phyloP scores from a whole-genome alignment of 2,329 filamentous ascomycete genomes.

The Didymosphaeria variabile region DNA sequence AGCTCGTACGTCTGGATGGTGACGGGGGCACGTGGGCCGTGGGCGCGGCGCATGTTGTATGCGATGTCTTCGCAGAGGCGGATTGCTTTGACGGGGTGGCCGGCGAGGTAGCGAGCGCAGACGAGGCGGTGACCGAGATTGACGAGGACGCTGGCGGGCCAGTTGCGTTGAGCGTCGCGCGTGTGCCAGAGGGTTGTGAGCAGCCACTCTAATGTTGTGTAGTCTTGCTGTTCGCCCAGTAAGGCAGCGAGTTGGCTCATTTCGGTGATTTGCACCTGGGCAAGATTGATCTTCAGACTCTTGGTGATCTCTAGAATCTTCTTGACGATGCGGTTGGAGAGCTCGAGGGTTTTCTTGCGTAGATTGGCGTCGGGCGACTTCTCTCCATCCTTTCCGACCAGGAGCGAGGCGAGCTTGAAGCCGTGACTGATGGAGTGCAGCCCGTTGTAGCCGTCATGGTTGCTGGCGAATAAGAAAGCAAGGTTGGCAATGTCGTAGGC shows the following conservation, averaged over 20 bases:
- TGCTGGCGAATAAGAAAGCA: constrained; percentile 43
- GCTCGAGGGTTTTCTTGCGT: constrained; percentile 52
- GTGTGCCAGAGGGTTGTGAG: constrained; percentile 50
- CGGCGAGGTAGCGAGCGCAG: constrained; percentile 61
- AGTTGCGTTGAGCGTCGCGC: constrained; percentile 43
- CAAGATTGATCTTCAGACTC: constrained; percentile 54
- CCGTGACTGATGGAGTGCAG: constrained; percentile 48
- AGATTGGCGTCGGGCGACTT: constrained; percentile 42
- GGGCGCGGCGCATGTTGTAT: constrained; percentile 64
- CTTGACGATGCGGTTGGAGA: constrained; percentile 53
- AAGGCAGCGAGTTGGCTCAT: constrained; percentile 55
- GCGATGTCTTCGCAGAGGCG: constrained; percentile 62
- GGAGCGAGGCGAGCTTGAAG: constrained; percentile 48
- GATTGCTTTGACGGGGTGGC: constrained; percentile 52
- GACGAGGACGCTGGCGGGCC: constrained; percentile 54
- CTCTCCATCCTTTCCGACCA: constrained; percentile 41
- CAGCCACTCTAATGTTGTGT: constrained; percentile 53
- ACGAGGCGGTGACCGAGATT: constrained; percentile 63
- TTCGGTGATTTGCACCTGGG: constrained; percentile 52
- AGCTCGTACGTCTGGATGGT: constrained; percentile 61
- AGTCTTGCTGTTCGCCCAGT: constrained; percentile 57
- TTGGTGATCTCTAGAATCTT: constrained; percentile 53
- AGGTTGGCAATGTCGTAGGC: constrained; percentile 46
- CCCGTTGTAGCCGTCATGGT: constrained; percentile 44
- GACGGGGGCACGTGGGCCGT: constrained; percentile 58